A percentile compares a stretch with the other conserved stretches of the same genome.
Evolutionary conservation across 495 filamentous ascomycete genomes (phyloP).

Genomic region (Entonaema liquescens): DNA sequence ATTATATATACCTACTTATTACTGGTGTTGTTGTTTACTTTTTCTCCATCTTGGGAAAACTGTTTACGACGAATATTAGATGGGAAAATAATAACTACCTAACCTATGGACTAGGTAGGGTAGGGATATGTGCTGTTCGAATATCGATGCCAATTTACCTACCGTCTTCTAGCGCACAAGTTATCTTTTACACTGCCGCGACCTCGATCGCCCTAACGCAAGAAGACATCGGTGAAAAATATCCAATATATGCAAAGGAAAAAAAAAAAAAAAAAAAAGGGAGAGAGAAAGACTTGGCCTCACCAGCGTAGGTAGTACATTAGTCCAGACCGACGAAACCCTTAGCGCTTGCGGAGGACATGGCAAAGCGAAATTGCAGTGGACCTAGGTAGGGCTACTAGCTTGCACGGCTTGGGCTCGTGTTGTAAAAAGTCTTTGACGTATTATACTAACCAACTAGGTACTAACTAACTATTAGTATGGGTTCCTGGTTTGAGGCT

Average conservation of each 20-base stretch:
- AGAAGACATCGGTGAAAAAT: conserved; percentile 8
- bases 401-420: conserved; percentile 12
- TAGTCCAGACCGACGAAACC: conserved; percentile 9
- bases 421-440: conserved; percentile 13
- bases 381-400: conserved; percentile 27
- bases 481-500: not conserved
- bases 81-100: no score
- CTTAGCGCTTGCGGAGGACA: conserved; percentile 25
- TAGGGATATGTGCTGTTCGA: no score
- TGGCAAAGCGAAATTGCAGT: conserved; percentile 33
- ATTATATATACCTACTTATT: not conserved
- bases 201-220: no score
- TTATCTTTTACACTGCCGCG: not conserved
- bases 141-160: no score
- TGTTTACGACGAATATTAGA: not conserved
- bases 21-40: not conserved
- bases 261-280: not conserved
- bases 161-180: not conserved
- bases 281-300: not conserved
- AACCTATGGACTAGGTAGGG: no score
- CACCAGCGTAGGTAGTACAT: not conserved
- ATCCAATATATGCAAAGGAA: no score
- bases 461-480: not conserved
- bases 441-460: not conserved
- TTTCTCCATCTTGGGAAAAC: not conserved